phyloP scores from a whole-genome alignment of 257 asterid species.

The Parsonsia alboflavescens region DNA sequence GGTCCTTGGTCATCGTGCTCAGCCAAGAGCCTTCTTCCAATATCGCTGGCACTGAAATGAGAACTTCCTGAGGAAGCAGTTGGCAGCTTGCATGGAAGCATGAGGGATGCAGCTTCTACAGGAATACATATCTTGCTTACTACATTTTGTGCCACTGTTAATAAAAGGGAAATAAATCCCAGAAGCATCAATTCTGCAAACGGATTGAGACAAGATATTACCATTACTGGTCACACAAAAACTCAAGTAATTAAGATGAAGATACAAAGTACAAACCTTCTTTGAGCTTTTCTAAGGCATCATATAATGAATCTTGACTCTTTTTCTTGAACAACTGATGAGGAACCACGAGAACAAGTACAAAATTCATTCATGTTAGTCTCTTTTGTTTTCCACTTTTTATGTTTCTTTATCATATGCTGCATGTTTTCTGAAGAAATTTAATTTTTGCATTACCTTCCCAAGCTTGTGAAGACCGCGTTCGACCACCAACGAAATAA shows the following conservation, averaged over 20 bases:
- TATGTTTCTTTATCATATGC: neutral
- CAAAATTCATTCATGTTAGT: neutral
- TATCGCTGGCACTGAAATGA: neutral
- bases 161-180: constrained; percentile 80
- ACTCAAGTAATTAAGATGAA: no score
- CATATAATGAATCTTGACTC: constrained; percentile 45
- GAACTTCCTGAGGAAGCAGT: neutral
- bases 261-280: constrained; percentile 38
- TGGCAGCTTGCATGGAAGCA: constrained; percentile 70
- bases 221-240: neutral
- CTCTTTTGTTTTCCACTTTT: neutral
- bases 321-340: constrained; percentile 56
- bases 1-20: constrained; percentile 3
- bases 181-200: constrained; percentile 80
- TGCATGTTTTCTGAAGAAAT: neutral
- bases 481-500: constrained; percentile 59
- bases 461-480: constrained; percentile 75
- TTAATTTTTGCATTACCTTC: constrained; percentile 41
- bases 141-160: constrained; percentile 61
- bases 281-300: constrained; percentile 70
- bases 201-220: neutral
- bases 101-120: constrained; percentile 33
- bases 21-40: constrained; percentile 46
- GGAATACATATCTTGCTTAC: constrained; percentile 62
- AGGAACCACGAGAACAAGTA: neutral